Base-by-base conservation (phyloP, 225 moss, liverwort and hornwort genomes). In the Ulota crispa region DNA sequence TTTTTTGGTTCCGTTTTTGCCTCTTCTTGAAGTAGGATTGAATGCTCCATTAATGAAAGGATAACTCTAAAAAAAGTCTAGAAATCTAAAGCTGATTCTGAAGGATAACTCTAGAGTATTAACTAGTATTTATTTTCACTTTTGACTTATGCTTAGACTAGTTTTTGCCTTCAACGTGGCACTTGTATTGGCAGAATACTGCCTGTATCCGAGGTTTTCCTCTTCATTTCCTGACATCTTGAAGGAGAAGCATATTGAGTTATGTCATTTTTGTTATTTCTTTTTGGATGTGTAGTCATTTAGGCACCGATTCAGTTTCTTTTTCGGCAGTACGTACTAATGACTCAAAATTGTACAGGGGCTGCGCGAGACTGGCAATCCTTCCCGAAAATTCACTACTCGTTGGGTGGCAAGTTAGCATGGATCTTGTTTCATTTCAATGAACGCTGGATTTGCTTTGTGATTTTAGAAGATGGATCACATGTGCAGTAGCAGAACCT, bases 401-500 rank as follows among this genome's bases (percentile, higher is more conserved):
- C 42, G 32, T 82, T 73, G 75, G 82, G 66, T 79, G 39, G 39
- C 64, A 32, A 75, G 66, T 31, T 27, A 71, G 15, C 23, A 43
- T 27, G 12, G 62, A 70, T 71, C 43, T n/a, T 65, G 34, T 66
- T 65, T 37, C 28, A 45, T 83, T 60, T 54, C 61, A 30, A 67
- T 54, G 60, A 27, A 67, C 31, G 23, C 45, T 64, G 52, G 16
- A 31, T 60, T 39, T 43, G 31, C 32, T 57, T 62, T 61, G 76
- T 79, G 61, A 72, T 84, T 70, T 76, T 73, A 72, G 68, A 86
- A 59, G 76, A 55, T 77, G 41, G 72, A 80, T 78, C 68, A 11
- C 41, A 43, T 42, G 54, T 81, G 77, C 45, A 64, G 37, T 59
- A 76, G 76, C 42, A 56, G 61, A 72, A 61, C 52, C 36, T 42